phyloP scores from a whole-genome alignment of 768 basidiomycete genomes.

The Leccinellum luteum region DNA sequence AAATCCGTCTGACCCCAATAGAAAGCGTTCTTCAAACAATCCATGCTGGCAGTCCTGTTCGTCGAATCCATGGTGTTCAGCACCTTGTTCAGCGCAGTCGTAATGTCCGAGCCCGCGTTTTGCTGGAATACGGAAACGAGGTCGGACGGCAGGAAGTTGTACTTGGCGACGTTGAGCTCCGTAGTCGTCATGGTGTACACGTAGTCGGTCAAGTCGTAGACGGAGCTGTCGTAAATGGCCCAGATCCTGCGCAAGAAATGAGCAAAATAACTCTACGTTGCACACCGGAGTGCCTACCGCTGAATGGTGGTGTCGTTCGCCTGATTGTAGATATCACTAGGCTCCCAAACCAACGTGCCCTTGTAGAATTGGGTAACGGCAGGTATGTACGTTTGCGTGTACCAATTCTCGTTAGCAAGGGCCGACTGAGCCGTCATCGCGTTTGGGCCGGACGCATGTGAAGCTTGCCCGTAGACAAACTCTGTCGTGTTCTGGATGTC shows the following conservation, averaged over 20 bases:
- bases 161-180: slow-evolving; percentile 40
- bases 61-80: slow-evolving; percentile 39
- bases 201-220: slow-evolving; percentile 71
- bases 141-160: slow-evolving; percentile 49
- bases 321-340: slow-evolving; percentile 35
- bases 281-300: slow-evolving; percentile 19
- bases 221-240: slow-evolving; percentile 53
- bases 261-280: slow-evolving; percentile 4
- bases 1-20: slow-evolving; percentile 58
- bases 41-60: slow-evolving; percentile 39
- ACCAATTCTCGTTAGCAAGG: slow-evolving; percentile 49
- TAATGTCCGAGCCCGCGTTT: slow-evolving; percentile 60
- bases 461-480: slow-evolving; percentile 40
- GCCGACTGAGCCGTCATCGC: slow-evolving; percentile 37
- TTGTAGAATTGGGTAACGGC: slow-evolving; percentile 56
- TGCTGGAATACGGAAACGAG: slow-evolving; percentile 56
- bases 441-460: slow-evolving; percentile 55
- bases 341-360: slow-evolving; percentile 54
- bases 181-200: slow-evolving; percentile 53
- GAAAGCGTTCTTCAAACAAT: slow-evolving; percentile 62
- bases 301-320: slow-evolving; percentile 37
- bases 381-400: slow-evolving; percentile 52
- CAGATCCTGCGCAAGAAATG: slow-evolving; percentile 39
- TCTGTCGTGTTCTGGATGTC: slow-evolving; percentile 46
- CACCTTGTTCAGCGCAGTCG: slow-evolving; percentile 45